Percentiles rank a stretch among this genome's conserved stretches.
These are phyloP conservation scores for Metarhizium album DNA, from an alignment of 2,329 filamentous ascomycete genomes.

Conservation along the genomic window DNA sequence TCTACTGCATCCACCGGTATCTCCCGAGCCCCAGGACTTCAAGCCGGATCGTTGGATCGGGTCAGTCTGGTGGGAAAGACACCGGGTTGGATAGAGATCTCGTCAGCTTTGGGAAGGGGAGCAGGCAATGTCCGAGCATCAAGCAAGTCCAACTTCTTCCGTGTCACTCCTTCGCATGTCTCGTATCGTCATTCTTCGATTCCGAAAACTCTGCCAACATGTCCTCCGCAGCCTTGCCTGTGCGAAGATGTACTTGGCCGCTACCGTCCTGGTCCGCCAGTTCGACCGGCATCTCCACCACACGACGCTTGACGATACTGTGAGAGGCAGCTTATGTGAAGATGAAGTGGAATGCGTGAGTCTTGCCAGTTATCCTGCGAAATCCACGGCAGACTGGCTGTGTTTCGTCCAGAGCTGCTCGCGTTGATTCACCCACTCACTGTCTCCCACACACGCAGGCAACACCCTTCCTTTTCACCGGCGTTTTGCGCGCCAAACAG, in stretches of 20 bases:
- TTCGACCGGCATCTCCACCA: slow-evolving; percentile 11
- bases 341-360: too few species aligned
- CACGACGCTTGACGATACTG: too few species aligned
- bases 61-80: not conserved
- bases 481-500: not conserved
- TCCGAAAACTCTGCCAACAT: too few species aligned
- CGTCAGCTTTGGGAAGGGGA: not conserved
- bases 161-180: not conserved
- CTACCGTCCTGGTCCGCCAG: slow-evolving; percentile 4
- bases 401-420: not conserved
- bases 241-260: too few species aligned
- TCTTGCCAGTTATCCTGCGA: not conserved
- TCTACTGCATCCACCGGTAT: slow-evolving; percentile 8
- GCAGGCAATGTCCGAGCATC: not conserved
- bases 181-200: too few species aligned
- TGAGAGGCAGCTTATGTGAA: too few species aligned
- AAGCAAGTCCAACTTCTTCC: not conserved
- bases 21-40: slow-evolving; percentile 2
- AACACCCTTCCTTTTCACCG: not conserved
- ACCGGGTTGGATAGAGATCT: not conserved
- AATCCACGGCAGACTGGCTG: too few species aligned
- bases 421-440: too few species aligned
- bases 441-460: too few species aligned
- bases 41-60: slow-evolving; percentile 3
- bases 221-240: too few species aligned